phyloP scores from a whole-genome alignment of 805 yeast species.

The Ogataea kodamae region DNA sequence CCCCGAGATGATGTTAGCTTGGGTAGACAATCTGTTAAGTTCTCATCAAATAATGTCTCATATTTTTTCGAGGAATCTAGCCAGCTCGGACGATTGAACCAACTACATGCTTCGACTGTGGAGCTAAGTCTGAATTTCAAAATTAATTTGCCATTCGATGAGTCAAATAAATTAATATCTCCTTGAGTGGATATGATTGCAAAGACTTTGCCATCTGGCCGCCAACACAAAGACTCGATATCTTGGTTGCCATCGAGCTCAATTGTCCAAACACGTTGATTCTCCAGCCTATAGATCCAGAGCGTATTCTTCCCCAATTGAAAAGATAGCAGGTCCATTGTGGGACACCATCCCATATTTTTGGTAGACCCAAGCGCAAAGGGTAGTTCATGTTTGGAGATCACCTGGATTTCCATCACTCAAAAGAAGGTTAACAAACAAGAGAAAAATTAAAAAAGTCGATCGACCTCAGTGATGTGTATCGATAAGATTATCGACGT shows the following conservation, averaged over 20 bases:
- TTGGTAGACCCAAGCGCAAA: conserved; percentile 18
- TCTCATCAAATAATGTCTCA: conserved; percentile 22
- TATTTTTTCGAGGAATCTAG: conserved; percentile 13
- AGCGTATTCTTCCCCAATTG: conserved; percentile 28
- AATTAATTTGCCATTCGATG: conserved; percentile 29
- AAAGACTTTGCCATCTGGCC: conserved; percentile 33
- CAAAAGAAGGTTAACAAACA: background rate
- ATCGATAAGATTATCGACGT: conserved; percentile 8
- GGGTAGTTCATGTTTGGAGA: conserved; percentile 19
- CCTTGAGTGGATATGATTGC: conserved; percentile 26
- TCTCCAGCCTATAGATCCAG: conserved; percentile 31
- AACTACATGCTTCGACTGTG: conserved; percentile 17
- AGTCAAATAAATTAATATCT: conserved; percentile 26
- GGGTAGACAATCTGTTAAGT: conserved; percentile 26
- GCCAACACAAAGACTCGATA: conserved; percentile 25
- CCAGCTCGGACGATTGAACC: conserved; percentile 21
- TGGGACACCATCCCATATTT: conserved; percentile 32
- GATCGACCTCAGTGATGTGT: conserved; percentile 7
- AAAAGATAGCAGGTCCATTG: conserved; percentile 34
- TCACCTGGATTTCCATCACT: conserved; percentile 6
- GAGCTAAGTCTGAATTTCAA: conserved; percentile 17
- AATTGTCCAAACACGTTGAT: conserved; percentile 34
- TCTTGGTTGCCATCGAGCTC: conserved; percentile 21
- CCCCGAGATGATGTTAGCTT: conserved; percentile 22
- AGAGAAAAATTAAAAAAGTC: conserved; percentile 4